These are phyloP conservation scores for Prunus mongolica DNA, from an alignment of 306 rosid species.

Conservation along the genomic window DNA sequence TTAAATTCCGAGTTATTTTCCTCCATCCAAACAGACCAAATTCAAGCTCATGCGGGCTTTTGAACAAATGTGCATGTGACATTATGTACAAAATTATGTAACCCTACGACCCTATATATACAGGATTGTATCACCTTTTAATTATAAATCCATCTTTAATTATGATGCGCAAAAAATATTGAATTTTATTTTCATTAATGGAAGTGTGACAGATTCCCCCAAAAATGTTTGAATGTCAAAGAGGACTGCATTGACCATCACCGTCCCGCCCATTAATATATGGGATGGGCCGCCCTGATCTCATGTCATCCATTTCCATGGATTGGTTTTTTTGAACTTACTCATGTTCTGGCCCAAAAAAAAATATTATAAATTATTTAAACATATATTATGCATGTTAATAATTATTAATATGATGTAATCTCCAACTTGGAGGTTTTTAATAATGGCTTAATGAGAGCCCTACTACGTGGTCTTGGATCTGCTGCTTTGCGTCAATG, in stretches of 20 bases:
- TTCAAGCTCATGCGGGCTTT: too few relatives aligned
- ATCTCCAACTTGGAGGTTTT: background rate
- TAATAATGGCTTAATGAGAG: background rate
- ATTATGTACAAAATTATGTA: too few relatives aligned
- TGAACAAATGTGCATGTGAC: too few relatives aligned
- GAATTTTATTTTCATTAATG: background rate
- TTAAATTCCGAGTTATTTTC: too few relatives aligned
- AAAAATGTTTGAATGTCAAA: background rate
- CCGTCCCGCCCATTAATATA: background rate
- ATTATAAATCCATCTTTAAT: background rate
- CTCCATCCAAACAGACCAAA: too few relatives aligned
- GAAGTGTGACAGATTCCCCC: background rate
- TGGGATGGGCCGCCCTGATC: background rate
- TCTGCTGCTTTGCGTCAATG: conserved; percentile 8
- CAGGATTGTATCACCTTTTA: background rate
- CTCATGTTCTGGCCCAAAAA: background rate
- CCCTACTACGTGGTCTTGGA: conserved; percentile 7
- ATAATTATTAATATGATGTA: background rate
- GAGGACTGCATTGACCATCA: background rate
- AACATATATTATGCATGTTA: background rate
- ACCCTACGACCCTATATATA: too few relatives aligned
- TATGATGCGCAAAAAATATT: background rate
- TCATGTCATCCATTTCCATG: conserved; percentile 3
- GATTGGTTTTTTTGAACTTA: background rate
- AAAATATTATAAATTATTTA: background rate